phyloP scores from a whole-genome alignment of 2,329 filamentous ascomycete genomes.

The Exutisphaerella laricina region DNA sequence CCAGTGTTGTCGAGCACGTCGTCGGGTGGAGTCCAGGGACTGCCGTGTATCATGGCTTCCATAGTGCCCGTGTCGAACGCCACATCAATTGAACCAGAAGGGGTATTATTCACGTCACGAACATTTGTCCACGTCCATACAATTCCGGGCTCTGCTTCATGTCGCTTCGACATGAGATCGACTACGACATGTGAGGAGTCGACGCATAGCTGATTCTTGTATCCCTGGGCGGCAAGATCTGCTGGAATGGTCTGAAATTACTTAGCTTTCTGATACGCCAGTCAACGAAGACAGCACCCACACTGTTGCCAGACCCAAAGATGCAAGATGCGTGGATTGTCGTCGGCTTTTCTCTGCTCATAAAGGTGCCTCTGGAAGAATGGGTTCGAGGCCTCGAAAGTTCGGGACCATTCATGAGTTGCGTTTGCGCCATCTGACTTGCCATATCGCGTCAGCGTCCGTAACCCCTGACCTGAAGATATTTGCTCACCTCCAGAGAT shows the following conservation, averaged over 20 bases:
- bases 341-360: conserved; percentile 24
- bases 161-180: conserved; percentile 46
- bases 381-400: conserved; percentile 44
- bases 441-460: conserved; percentile 44
- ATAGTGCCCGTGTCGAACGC: conserved; percentile 44
- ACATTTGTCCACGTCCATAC: conserved; percentile 50
- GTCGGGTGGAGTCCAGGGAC: conserved; percentile 29
- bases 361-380: conserved; percentile 47
- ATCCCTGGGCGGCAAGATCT: conserved; percentile 45
- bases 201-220: conserved; percentile 48
- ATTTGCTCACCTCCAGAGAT: no score
- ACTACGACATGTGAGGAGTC: conserved; percentile 55
- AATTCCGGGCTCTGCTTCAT: conserved; percentile 39
- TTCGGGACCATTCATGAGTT: conserved; percentile 52
- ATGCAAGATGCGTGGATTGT: conserved; percentile 48
- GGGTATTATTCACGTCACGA: conserved; percentile 43
- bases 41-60: conserved; percentile 33
- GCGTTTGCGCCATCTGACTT: conserved; percentile 36
- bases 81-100: conserved; percentile 44
- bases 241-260: conserved; percentile 45
- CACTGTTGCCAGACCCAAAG: conserved; percentile 55
- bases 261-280: not conserved
- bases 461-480: no score
- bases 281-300: conserved; percentile 24
- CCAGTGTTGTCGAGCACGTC: conserved; percentile 27